Conservation (phyloP, 352 stramenopile species). For the Globisporangium rhizosaccharum region DNA sequence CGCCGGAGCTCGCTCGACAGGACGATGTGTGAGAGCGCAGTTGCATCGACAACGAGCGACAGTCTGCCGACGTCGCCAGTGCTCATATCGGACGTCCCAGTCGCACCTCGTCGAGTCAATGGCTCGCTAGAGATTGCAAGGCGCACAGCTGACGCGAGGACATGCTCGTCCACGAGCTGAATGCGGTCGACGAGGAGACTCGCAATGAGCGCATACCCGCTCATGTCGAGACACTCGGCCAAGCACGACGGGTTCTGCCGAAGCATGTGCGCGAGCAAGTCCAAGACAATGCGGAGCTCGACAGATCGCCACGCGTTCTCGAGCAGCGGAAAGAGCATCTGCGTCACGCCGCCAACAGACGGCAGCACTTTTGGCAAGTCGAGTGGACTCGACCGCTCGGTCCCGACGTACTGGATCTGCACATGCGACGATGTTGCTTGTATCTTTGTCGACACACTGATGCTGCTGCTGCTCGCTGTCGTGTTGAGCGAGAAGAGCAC, state of each 20-base stretch:
- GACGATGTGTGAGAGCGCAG: slow-evolving; percentile 49
- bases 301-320: slow-evolving; percentile 38
- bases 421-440: slow-evolving; percentile 12
- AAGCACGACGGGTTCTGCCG: slow-evolving; percentile 52
- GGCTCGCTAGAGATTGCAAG: slow-evolving; percentile 42
- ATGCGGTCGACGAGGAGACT: slow-evolving; percentile 33
- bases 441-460: slow-evolving; percentile 18
- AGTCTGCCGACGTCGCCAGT: background rate
- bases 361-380: slow-evolving; percentile 55
- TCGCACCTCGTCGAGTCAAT: slow-evolving; percentile 9
- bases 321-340: slow-evolving; percentile 58
- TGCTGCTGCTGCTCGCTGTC: slow-evolving; percentile 15
- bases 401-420: slow-evolving; percentile 57
- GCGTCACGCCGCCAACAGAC: slow-evolving; percentile 48
- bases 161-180: slow-evolving; percentile 41
- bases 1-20: slow-evolving; percentile 40
- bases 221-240: slow-evolving; percentile 55
- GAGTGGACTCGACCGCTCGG: slow-evolving; percentile 30
- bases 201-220: slow-evolving; percentile 47
- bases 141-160: slow-evolving; percentile 33
- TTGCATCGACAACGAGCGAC: slow-evolving; percentile 49
- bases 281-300: slow-evolving; percentile 45
- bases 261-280: slow-evolving; percentile 41
- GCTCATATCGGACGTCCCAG: background rate
- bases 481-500: slow-evolving; percentile 66